Percentiles rank a stretch among this genome's conserved stretches.
These are phyloP conservation scores for Eucalyptus tenuipes DNA, from an alignment of 345 rosid species.

Conservation along the genomic window DNA sequence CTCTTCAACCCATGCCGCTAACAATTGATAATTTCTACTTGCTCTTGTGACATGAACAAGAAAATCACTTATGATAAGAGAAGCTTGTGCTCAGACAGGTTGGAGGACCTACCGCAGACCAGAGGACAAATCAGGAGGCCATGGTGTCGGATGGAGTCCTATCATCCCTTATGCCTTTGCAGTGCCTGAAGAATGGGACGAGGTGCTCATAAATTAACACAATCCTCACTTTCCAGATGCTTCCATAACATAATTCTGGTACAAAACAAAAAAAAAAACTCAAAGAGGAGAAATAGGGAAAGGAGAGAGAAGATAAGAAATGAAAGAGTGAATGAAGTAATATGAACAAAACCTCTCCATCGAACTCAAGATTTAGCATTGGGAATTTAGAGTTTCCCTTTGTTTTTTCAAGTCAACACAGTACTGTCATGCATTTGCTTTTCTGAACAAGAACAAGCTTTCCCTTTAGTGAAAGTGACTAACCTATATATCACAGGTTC, in stretches of 20 bases:
- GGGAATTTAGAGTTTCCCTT: neutral
- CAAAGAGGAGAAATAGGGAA: neutral
- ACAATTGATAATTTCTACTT: neutral
- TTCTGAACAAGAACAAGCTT: neutral
- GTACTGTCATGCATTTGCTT: neutral
- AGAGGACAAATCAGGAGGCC: conserved; percentile 95
- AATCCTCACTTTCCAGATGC: neutral
- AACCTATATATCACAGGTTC: conserved; percentile 37
- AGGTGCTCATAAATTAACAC: conserved; percentile 24
- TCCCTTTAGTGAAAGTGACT: neutral
- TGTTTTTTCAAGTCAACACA: neutral
- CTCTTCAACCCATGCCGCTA: neutral
- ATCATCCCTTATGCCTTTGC: conserved; percentile 72
- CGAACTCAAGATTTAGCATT: neutral
- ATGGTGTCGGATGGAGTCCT: conserved; percentile 98
- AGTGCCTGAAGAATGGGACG: conserved; percentile 76
- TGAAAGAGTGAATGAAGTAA: neutral
- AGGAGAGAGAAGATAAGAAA: neutral
- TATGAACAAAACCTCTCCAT: neutral
- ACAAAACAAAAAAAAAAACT: neutral
- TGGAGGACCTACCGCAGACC: conserved; percentile 96
- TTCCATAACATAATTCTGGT: neutral
- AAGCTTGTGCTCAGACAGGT: conserved; percentile 71
- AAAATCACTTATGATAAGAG: conserved; percentile 6
- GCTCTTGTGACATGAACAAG: neutral